Percentiles rank a stretch among this genome's conserved stretches.
Conservation (phyloP, 805 yeast species). For the Grigorovia jiainica region DNA sequence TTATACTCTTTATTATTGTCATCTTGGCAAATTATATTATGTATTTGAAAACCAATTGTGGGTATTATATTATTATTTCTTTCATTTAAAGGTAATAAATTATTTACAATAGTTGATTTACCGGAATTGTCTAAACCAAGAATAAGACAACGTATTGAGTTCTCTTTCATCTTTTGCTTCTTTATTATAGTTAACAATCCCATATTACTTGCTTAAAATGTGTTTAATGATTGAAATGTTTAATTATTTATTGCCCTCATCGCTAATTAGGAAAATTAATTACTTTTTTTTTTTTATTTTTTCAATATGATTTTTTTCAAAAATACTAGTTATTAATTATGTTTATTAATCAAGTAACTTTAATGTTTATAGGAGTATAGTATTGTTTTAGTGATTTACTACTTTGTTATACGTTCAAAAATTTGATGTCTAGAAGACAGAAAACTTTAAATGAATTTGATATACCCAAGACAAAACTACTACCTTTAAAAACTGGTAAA, state of each 20-base stretch:
- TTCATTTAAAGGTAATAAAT: constrained; percentile 33
- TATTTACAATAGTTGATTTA: constrained; percentile 71
- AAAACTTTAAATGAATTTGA: constrained; percentile 19
- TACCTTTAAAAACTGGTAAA: constrained; percentile 6
- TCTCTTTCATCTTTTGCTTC: constrained; percentile 74
- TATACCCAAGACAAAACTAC: constrained; percentile 15
- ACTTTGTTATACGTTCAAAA: no score
- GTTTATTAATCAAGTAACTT: neutral
- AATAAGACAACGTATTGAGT: constrained; percentile 62
- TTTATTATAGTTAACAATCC: constrained; percentile 71
- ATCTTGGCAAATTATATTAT: constrained; percentile 37
- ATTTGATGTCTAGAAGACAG: constrained; percentile 14
- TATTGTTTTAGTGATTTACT: no score
- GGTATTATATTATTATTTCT: constrained; percentile 53
- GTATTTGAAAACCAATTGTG: constrained; percentile 83
- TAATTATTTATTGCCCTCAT: no score
- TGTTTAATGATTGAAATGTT: no score
- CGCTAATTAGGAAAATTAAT: no score
- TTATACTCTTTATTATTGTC: constrained; percentile 27
- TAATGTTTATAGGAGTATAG: no score
- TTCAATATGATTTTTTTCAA: no score
- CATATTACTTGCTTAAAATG: no score
- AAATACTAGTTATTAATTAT: no score
- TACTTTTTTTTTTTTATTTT: no score
- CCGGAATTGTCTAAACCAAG: constrained; percentile 90